Percentiles rank a stretch among this genome's conserved stretches.
Evolutionary conservation across 371 early-diverging fungal species (phyloP).

Genomic region (Mortierella sp.): DNA sequence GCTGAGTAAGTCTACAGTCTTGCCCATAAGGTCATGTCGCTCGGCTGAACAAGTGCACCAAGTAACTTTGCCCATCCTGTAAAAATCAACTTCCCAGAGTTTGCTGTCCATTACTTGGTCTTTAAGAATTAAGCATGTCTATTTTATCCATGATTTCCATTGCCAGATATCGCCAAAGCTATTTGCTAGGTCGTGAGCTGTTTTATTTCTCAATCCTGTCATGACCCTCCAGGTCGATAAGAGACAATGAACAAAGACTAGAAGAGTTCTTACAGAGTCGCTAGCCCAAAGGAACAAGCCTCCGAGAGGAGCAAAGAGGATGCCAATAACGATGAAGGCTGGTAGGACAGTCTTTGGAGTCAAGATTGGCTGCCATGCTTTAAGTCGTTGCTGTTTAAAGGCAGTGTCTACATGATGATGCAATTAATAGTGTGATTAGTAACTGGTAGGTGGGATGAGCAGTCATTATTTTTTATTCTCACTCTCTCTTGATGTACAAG

Average conservation of each 20-base stretch:
- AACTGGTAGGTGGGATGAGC: too few species aligned
- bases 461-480: too few species aligned
- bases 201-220: background rate
- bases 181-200: too few species aligned
- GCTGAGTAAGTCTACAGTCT: background rate
- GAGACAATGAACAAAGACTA: background rate
- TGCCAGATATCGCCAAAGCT: background rate
- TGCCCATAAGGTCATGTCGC: too few species aligned
- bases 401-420: conserved; percentile 79
- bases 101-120: too few species aligned
- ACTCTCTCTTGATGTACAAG: too few species aligned
- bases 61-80: background rate
- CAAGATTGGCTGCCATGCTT: conserved; percentile 97
- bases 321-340: conserved; percentile 90
- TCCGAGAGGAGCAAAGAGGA: conserved; percentile 95
- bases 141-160: background rate
- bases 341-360: conserved; percentile 96
- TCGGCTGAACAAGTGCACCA: background rate
- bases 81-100: background rate
- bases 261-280: conserved; percentile 65
- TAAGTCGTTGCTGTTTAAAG: conserved; percentile 98
- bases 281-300: conserved; percentile 81
- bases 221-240: background rate
- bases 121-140: too few species aligned
- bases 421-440: background rate